Evolutionary conservation across 225 moss, liverwort and hornwort genomes (phyloP).

Genomic region (Sphagnum contortum): DNA sequence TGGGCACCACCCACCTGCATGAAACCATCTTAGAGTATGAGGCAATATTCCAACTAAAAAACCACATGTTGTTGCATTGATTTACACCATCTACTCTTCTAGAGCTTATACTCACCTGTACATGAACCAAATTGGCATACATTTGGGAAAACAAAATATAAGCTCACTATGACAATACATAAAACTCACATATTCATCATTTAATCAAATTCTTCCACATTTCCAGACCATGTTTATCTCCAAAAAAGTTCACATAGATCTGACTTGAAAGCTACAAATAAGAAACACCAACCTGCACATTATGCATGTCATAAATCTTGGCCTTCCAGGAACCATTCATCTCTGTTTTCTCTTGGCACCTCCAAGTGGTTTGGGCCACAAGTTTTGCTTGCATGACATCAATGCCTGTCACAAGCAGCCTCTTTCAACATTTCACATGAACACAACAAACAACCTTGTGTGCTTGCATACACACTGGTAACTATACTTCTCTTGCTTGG

Average conservation of each 20-base stretch:
- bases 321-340: conserved; percentile 98
- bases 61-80: no score
- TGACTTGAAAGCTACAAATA: background rate
- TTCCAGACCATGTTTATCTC: no score
- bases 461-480: background rate
- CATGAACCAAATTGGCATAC: background rate
- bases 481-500: no score
- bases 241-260: no score
- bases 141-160: background rate
- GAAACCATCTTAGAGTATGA: no score
- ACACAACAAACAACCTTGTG: background rate
- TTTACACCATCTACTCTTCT: conserved; percentile 89
- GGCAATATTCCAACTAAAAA: no score
- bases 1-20: no score
- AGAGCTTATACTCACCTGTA: conserved; percentile 89
- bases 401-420: conserved; percentile 36
- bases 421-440: background rate
- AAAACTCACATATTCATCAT: background rate
- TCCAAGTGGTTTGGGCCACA: conserved; percentile 86
- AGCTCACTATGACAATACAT: background rate
- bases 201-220: no score
- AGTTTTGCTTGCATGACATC: conserved; percentile 96
- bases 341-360: conserved; percentile 95
- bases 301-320: conserved; percentile 95
- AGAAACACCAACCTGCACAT: no score